Evolutionary conservation across 192 early-diverging fungal species (phyloP).

Genomic region (Rhizophagus prolifer): DNA sequence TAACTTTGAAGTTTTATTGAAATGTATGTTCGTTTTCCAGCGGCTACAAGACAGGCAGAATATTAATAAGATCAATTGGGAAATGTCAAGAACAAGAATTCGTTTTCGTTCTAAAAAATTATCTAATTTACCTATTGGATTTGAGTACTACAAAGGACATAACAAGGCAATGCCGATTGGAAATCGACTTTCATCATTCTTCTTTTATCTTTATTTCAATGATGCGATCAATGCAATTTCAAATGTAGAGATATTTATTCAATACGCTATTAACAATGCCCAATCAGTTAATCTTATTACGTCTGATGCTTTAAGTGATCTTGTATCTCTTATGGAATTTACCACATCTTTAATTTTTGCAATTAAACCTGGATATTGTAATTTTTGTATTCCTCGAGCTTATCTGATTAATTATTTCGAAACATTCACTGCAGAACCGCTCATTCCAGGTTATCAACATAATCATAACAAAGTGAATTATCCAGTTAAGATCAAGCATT

Average conservation of each 20-base stretch:
- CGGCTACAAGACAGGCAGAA: neutral
- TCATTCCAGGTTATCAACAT: neutral
- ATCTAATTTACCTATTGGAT: neutral
- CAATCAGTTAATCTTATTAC: neutral
- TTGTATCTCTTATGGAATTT: slow-evolving; percentile 24
- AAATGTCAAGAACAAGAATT: neutral
- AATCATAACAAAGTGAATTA: neutral
- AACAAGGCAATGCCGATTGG: neutral
- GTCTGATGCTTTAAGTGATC: neutral
- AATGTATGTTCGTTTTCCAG: slow-evolving; percentile 26
- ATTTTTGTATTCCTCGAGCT: slow-evolving; percentile 15
- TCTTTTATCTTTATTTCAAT: neutral
- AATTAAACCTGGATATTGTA: neutral
- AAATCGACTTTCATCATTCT: slow-evolving; percentile 10
- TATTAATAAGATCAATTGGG: neutral
- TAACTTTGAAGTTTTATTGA: slow-evolving; percentile 36
- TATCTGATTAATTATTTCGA: slow-evolving; percentile 23
- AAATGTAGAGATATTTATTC: neutral
- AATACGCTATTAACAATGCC: slow-evolving; percentile 5
- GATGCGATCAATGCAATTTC: neutral
- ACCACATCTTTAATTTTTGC: slow-evolving; percentile 5
- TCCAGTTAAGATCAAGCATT: neutral
- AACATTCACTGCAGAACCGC: neutral
- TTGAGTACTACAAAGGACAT: neutral
- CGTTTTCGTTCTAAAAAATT: too few species aligned